Evolutionary conservation across 2,329 filamentous ascomycete species (phyloP).

Genomic region (Sclerotinia sclerotiorum): DNA sequence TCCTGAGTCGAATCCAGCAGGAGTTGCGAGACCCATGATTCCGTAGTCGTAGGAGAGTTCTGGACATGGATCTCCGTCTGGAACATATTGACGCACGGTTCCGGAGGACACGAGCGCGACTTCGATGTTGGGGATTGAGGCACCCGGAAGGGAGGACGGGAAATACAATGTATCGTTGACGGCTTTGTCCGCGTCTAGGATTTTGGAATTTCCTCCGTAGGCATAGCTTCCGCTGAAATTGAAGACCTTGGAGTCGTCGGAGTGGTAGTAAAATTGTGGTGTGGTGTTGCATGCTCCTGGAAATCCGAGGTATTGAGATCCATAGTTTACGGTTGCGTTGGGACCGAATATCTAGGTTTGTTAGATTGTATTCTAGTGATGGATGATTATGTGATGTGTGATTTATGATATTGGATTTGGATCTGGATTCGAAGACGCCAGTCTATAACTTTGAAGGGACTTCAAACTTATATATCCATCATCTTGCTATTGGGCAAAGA

Average conservation of each 20-base stretch:
- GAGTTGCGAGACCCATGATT: not conserved
- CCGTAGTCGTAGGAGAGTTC: not conserved
- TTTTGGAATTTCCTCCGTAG: slow-evolving; percentile 20
- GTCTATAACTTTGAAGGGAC: no score
- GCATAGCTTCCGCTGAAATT: not conserved
- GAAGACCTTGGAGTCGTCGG: not conserved
- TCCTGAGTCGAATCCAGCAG: not conserved
- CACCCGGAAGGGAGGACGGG: not conserved
- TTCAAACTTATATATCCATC: no score
- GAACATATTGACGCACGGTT: not conserved
- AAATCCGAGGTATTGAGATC: slow-evolving; percentile 9
- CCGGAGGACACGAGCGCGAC: slow-evolving; percentile 2
- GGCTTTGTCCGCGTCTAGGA: not conserved
- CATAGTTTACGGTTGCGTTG: slow-evolving; percentile 20
- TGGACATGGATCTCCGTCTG: not conserved
- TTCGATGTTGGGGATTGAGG: slow-evolving; percentile 10
- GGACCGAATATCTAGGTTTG: slow-evolving; percentile 1
- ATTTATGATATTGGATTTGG: no score
- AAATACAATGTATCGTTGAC: slow-evolving; percentile 12
- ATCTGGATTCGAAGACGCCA: no score
- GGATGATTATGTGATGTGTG: no score
- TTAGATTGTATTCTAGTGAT: not conserved
- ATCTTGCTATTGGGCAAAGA: no score
- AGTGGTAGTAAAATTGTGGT: slow-evolving; percentile 1
- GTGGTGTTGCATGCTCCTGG: slow-evolving; percentile 10